Base-by-base conservation (phyloP, 2,329 filamentous ascomycete genomes). In the Xylaria sp. region DNA sequence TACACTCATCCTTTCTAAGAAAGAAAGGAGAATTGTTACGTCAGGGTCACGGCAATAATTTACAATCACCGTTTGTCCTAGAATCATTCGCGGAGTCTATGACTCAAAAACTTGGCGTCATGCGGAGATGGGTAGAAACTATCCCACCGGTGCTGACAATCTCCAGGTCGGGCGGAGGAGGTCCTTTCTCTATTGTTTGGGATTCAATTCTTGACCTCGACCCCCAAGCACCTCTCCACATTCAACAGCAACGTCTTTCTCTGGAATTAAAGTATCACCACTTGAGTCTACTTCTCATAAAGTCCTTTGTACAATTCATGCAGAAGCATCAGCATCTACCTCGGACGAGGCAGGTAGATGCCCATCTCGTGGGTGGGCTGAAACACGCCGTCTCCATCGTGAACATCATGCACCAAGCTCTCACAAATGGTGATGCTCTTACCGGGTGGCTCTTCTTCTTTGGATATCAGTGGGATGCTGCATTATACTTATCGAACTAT, bases 381-480 rank as follows among this genome's bases (percentile, higher is more conserved):
- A 66, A 60, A 44, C 63, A 66, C 28, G 56, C 63, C 28, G 46
- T 66, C 28, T 59, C 44, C 31, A 57, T 66, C 51, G 53, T 51
- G 13, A 49, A 53, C 56, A 61, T 66, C 49, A 51, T 66, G 42
- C 31, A 66, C 63, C 63, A 66, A 48, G 56, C 56, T 38, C 59
- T 59, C 13, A 31, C 44, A 33, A n/a, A 60, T 36, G 63, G 56
- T 11, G 63, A 66, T 26, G 40, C 57, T 20, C 44, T 66, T 36
- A 66, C 63, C 11, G 63, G 63, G 11, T 66, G 57, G 56, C 63
- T 60, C 23, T 53, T 60, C 36, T 46, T 66, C 33, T 66, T 66
- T 33, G 36, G 54, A 44, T 66, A 57, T 38, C 63, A 53, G 57
- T 66, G 63, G 63, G 63, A 66, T 51, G 63, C 63, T 51, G 60